phyloP scores from a whole-genome alignment of 2,329 filamentous ascomycete species.

The Epichloe brachyelytri region DNA sequence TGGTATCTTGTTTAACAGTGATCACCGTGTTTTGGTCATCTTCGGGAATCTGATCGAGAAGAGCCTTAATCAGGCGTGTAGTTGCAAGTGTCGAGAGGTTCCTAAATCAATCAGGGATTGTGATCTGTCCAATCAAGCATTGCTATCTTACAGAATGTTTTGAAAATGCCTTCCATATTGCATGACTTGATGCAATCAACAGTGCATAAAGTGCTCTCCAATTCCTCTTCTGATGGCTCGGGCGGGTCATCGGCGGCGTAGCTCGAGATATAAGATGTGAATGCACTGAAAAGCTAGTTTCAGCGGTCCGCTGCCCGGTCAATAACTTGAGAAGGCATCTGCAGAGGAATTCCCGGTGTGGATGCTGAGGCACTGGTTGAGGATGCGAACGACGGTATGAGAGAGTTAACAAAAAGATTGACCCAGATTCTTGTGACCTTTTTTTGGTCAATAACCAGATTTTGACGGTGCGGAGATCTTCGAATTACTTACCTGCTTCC shows the following conservation, averaged over 20 bases:
- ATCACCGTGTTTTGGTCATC: constrained; percentile 67
- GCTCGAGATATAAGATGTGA: constrained; percentile 95
- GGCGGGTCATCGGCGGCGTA: constrained; percentile 96
- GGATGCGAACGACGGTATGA: constrained; percentile 70
- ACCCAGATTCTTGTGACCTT: constrained; percentile 77
- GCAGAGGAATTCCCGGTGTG: constrained; percentile 72
- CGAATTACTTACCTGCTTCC: constrained; percentile 55
- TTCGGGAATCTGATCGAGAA: constrained; percentile 79
- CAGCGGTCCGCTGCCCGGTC: constrained; percentile 69
- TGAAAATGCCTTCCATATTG: constrained; percentile 67
- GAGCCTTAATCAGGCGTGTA: constrained; percentile 43
- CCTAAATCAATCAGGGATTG: constrained; percentile 13
- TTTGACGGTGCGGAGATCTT: background rate
- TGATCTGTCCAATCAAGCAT: background rate
- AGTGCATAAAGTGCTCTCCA: constrained; percentile 88
- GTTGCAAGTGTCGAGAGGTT: constrained; percentile 23
- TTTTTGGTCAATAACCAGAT: constrained; percentile 24
- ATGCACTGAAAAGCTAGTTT: constrained; percentile 86
- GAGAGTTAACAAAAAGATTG: constrained; percentile 90
- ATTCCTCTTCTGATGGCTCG: constrained; percentile 90
- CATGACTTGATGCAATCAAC: constrained; percentile 91
- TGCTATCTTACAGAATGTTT: constrained; percentile 57
- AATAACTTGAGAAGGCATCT: constrained; percentile 83
- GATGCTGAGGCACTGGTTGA: constrained; percentile 50
- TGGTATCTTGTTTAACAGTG: constrained; percentile 75